Percentiles rank a stretch among this genome's conserved stretches.
Conservation (phyloP, 768 basidiomycete species). For the Kondoa malvinella region DNA sequence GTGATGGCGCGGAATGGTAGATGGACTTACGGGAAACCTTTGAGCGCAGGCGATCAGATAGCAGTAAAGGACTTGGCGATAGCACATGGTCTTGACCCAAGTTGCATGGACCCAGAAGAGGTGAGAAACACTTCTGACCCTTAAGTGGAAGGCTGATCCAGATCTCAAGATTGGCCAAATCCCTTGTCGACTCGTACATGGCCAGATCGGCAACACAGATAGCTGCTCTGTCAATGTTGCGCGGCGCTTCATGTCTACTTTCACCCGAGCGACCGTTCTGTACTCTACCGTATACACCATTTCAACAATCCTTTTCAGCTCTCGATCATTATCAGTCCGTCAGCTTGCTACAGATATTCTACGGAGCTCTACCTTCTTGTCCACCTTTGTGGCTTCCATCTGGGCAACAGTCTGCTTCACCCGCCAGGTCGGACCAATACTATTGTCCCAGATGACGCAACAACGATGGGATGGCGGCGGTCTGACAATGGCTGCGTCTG, state of each 20-base stretch:
- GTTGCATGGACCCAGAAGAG: not conserved
- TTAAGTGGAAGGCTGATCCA: no score
- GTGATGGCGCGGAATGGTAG: not conserved
- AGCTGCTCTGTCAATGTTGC: not conserved
- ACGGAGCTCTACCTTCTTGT: not conserved
- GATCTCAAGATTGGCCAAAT: not conserved
- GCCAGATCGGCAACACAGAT: not conserved
- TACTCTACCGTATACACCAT: not conserved
- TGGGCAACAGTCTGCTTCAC: not conserved
- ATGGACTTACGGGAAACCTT: not conserved
- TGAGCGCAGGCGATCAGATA: not conserved
- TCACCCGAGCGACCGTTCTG: not conserved
- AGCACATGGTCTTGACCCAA: not conserved
- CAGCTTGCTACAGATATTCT: not conserved
- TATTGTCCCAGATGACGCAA: not conserved
- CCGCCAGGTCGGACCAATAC: not conserved
- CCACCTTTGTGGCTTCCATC: not conserved
- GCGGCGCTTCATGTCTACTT: not conserved
- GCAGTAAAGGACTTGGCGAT: not conserved
- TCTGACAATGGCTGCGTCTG: not conserved
- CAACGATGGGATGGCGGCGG: not conserved
- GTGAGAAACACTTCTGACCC: no score
- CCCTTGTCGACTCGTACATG: not conserved
- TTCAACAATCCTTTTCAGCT: not conserved
- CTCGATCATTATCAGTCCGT: no score